A percentile compares a stretch with the other conserved stretches of the same genome.
Conservation (phyloP, 1,139 yeast species). For the Debaryomyces psychrophilus region DNA sequence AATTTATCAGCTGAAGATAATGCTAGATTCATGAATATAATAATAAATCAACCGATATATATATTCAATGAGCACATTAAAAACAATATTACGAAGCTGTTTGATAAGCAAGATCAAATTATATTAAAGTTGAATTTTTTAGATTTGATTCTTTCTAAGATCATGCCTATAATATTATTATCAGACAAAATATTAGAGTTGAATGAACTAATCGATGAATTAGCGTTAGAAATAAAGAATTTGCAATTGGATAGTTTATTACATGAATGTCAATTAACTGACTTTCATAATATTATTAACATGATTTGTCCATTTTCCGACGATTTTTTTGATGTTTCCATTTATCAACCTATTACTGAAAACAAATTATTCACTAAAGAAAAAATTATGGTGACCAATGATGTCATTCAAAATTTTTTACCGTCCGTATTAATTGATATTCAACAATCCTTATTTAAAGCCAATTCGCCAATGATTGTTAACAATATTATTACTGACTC, state of each 20-base stretch:
- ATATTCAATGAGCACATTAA: constrained; percentile 42
- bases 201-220: constrained; percentile 34
- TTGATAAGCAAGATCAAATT: constrained; percentile 35
- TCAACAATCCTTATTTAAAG: constrained; percentile 56
- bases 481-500: constrained; percentile 56
- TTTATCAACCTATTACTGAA: constrained; percentile 67
- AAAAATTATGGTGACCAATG: constrained; percentile 44
- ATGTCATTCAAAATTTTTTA: constrained; percentile 49
- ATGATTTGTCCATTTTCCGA: constrained; percentile 71
- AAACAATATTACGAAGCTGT: constrained; percentile 23
- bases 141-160: constrained; percentile 60
- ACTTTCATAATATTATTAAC: constrained; percentile 63
- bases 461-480: constrained; percentile 65
- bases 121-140: constrained; percentile 60
- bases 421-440: constrained; percentile 67
- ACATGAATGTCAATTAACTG: constrained; percentile 52
- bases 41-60: constrained; percentile 54
- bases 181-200: constrained; percentile 45
- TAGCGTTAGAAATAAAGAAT: constrained; percentile 40
- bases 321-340: constrained; percentile 54
- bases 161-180: constrained; percentile 49
- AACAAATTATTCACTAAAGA: constrained; percentile 58
- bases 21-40: constrained; percentile 33
- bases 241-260: constrained; percentile 50
- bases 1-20: constrained; percentile 38